phyloP scores from a whole-genome alignment of 345 rosid species.

The Viola odorata region DNA sequence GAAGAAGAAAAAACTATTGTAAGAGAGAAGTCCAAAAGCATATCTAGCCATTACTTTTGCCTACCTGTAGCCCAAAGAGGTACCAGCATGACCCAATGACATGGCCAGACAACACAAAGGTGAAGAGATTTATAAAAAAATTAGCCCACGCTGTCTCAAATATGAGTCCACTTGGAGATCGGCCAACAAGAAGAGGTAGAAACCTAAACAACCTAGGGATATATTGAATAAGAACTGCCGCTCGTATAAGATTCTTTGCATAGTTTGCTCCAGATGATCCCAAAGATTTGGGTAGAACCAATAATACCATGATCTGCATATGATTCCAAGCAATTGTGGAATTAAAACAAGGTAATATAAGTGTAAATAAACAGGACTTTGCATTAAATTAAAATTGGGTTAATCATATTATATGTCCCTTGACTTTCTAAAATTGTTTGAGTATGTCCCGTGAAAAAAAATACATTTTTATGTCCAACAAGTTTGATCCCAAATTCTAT shows the following conservation, averaged over 20 bases:
- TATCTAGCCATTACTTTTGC: constrained; percentile 1
- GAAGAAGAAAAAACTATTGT: not conserved
- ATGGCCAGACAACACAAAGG: constrained; percentile 68
- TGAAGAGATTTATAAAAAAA: constrained; percentile 75
- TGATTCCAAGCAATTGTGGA: constrained; percentile 1
- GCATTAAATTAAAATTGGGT: no score
- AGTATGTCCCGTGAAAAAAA: no score
- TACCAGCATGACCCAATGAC: constrained; percentile 84
- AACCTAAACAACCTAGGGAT: constrained; percentile 67
- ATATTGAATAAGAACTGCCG: constrained; percentile 61
- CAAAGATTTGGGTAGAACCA: constrained; percentile 34
- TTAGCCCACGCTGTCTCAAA: constrained; percentile 91
- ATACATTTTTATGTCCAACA: no score
- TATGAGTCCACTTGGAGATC: constrained; percentile 61
- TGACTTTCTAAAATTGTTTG: no score
- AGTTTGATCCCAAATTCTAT: no score
- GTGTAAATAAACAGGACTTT: no score
- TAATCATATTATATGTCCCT: no score
- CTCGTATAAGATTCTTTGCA: constrained; percentile 60
- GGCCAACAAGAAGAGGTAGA: constrained; percentile 68
- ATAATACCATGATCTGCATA: constrained; percentile 50
- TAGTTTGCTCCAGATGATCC: constrained; percentile 51
- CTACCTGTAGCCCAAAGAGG: constrained; percentile 79
- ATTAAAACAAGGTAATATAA: not conserved
- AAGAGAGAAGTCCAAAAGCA: constrained; percentile 3